These are phyloP conservation scores for Coemansia erecta DNA, from an alignment of 192 early-diverging fungal genomes.

Conservation along the genomic window DNA sequence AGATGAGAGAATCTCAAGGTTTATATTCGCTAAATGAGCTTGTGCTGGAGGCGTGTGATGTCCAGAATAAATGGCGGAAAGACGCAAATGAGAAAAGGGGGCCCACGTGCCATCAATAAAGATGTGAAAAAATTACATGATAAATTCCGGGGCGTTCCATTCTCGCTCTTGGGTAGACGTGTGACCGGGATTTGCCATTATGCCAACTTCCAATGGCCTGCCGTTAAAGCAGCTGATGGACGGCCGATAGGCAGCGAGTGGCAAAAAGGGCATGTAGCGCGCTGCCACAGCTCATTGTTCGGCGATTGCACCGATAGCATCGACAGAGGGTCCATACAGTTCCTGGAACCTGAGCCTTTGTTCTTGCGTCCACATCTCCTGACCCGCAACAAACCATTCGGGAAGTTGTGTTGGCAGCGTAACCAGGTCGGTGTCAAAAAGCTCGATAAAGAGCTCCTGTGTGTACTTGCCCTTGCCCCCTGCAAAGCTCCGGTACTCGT, in stretches of 20 bases:
- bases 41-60: too few species aligned
- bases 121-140: too few species aligned
- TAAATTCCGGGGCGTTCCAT: too few species aligned
- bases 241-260: too few species aligned
- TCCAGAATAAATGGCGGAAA: too few species aligned
- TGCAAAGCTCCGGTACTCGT: slow-evolving; percentile 95
- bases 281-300: too few species aligned
- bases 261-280: background rate
- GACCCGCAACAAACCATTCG: slow-evolving; percentile 75
- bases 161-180: too few species aligned
- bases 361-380: slow-evolving; percentile 58
- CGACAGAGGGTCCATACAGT: slow-evolving; percentile 12
- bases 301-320: background rate
- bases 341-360: slow-evolving; percentile 29
- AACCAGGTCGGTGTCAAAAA: slow-evolving; percentile 91
- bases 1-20: background rate
- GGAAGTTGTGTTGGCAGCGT: slow-evolving; percentile 77
- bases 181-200: too few species aligned
- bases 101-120: background rate
- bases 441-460: slow-evolving; percentile 93
- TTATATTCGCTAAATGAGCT: too few species aligned
- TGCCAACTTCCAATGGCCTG: too few species aligned
- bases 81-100: background rate
- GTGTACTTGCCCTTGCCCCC: slow-evolving; percentile 81
- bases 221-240: too few species aligned